These are phyloP conservation scores for Kalanchoe fedtschenkoi DNA, from an alignment of 164 flowering plant genomes.

Conservation along the genomic window DNA sequence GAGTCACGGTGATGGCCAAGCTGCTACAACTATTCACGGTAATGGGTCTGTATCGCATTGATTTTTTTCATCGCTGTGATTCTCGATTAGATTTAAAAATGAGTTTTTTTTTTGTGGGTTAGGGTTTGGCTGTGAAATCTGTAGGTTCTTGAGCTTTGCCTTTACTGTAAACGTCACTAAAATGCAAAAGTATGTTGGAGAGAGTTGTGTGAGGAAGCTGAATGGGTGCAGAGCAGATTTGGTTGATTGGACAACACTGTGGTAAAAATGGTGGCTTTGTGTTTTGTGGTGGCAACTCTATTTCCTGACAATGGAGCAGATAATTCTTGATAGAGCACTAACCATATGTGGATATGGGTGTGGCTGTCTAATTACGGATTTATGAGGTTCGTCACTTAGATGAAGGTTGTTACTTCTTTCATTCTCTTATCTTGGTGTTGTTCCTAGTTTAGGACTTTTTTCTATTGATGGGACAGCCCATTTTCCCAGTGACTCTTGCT, in stretches of 20 bases:
- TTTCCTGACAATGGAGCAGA: not conserved
- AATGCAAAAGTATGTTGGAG: too few species aligned
- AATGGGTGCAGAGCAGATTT: not conserved
- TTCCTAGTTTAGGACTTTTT: too few species aligned
- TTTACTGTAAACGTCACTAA: too few species aligned
- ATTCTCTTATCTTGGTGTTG: too few species aligned
- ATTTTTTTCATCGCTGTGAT: not conserved
- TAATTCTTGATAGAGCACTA: not conserved
- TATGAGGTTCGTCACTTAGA: too few species aligned
- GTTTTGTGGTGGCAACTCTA: not conserved
- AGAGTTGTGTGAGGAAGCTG: not conserved
- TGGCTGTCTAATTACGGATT: not conserved
- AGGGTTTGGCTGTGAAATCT: not conserved
- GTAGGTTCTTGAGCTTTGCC: not conserved
- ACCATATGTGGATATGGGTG: not conserved
- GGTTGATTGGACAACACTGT: not conserved
- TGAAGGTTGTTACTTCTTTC: too few species aligned
- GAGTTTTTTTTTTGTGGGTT: not conserved
- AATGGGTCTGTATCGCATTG: not conserved
- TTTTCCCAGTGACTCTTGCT: not conserved
- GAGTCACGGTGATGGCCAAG: not conserved
- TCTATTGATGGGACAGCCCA: too few species aligned
- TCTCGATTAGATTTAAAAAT: not conserved
- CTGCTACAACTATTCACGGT: not conserved
- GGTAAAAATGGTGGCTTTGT: slow-evolving; percentile 1